phyloP scores from a whole-genome alignment of 192 early-diverging fungal genomes.

The Entomortierella parvispora region DNA sequence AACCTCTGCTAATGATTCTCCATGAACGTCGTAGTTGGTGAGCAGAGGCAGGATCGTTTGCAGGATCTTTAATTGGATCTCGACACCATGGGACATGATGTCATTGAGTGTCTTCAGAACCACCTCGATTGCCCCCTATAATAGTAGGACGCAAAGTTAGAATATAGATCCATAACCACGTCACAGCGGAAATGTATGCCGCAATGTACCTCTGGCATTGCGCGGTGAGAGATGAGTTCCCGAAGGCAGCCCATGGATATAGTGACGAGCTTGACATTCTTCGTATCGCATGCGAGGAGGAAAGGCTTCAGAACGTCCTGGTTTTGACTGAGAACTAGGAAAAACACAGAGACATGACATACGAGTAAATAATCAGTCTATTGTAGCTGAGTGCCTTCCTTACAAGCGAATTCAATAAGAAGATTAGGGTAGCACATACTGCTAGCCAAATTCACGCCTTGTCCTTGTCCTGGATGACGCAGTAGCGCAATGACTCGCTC shows the following conservation, averaged over 20 bases:
- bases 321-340: constrained; percentile 75
- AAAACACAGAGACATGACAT: not conserved
- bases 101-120: constrained; percentile 78
- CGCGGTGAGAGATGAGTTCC: constrained; percentile 76
- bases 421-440: constrained; percentile 8
- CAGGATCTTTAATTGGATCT: constrained; percentile 93
- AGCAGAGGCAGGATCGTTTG: constrained; percentile 92
- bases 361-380: too few species aligned
- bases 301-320: constrained; percentile 88
- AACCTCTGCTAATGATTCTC: constrained; percentile 84
- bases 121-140: constrained; percentile 63
- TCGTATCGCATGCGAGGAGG: constrained; percentile 86
- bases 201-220: constrained; percentile 72
- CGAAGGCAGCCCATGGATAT: constrained; percentile 89
- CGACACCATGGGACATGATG: constrained; percentile 73
- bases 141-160: not conserved
- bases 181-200: not conserved
- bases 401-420: too few species aligned
- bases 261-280: constrained; percentile 80
- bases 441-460: constrained; percentile 37
- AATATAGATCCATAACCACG: not conserved
- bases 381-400: too few species aligned
- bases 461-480: constrained; percentile 55
- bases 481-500: constrained; percentile 65
- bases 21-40: constrained; percentile 86